Percentiles rank a stretch among this genome's conserved stretches.
phyloP scores from a whole-genome alignment of 2,329 filamentous ascomycete genomes.

The Nectriaceae sp. region DNA sequence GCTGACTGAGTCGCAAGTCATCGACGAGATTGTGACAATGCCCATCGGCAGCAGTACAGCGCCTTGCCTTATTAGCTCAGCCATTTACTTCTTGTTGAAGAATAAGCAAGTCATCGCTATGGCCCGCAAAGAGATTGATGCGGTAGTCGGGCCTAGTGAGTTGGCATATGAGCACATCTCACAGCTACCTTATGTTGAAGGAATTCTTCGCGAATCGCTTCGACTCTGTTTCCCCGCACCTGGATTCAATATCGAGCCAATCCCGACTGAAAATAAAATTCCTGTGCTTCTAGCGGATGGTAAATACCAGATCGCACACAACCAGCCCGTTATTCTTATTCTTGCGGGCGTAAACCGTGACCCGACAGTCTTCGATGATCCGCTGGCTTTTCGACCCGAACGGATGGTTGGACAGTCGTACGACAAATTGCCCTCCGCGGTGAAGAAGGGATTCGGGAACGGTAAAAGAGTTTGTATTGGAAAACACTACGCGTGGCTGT shows the following conservation, averaged over 20 bases:
- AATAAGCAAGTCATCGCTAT: slow-evolving; percentile 49
- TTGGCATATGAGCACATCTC: slow-evolving; percentile 50
- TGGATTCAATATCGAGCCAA: slow-evolving; percentile 55
- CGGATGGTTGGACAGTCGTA: slow-evolving; percentile 50
- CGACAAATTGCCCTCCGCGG: slow-evolving; percentile 43
- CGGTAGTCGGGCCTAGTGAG: slow-evolving; percentile 47
- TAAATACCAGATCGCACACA: slow-evolving; percentile 50
- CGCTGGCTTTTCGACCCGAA: slow-evolving; percentile 47
- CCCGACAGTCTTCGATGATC: slow-evolving; percentile 48
- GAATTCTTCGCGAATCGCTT: slow-evolving; percentile 54
- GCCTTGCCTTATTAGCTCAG: slow-evolving; percentile 45
- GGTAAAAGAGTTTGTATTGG: slow-evolving; percentile 55
- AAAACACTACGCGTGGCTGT: slow-evolving; percentile 51
- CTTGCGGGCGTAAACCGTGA: slow-evolving; percentile 53
- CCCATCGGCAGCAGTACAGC: slow-evolving; percentile 58
- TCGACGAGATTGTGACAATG: slow-evolving; percentile 71
- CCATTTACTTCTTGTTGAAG: slow-evolving; percentile 53
- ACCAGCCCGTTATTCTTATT: slow-evolving; percentile 52
- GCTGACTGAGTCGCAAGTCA: slow-evolving; percentile 60
- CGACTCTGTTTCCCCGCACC: slow-evolving; percentile 57
- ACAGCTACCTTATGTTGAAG: slow-evolving; percentile 55
- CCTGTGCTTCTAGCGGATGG: slow-evolving; percentile 50
- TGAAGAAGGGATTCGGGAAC: slow-evolving; percentile 54
- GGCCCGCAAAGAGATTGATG: slow-evolving; percentile 56
- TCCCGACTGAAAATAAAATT: slow-evolving; percentile 38